Base-by-base conservation (phyloP, 768 basidiomycete genomes). In the Gloeophyllum trabeum region DNA sequence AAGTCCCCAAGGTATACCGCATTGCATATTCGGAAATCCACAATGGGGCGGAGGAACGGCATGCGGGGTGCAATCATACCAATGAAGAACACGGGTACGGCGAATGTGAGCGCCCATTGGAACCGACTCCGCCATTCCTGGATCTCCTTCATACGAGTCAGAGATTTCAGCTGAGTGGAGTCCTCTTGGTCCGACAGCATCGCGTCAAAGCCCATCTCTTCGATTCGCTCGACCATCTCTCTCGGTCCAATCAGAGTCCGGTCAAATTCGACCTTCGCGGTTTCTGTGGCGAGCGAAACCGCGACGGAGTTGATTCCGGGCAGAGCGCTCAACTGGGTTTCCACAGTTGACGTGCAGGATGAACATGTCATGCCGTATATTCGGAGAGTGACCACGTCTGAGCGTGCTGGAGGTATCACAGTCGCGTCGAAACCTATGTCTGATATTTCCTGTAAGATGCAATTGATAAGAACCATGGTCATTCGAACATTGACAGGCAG, bases 341-440 rank as follows among this genome's bases (percentile, higher is more conserved):
- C 88, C 40, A 94, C 73, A 10, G 83, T 73, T 18, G 74, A 73
- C 2, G 80, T 83, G 52, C 90, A 93, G 6, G 86, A 75, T 16
- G 81, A 76, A 54, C 85, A 90, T 23, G 83, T 91, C 91, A 94
- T 92, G 57, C 90, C 91, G 55, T 85, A 93, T 55, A 94, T 73
- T 24, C 81, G 79, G 19, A 94, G 70, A 10, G 73, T 79, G 40
- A 91, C 70, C 1, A 67, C 66, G 53, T 93, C 87, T 4, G 75
- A 67, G 16, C 74, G 71, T 34, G 68, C 57, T 2, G 75, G 67
- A 0, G 81, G 81, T 38, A 94, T 78, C 40, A 79, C 66, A 0
- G 81, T 75, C 2, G 91, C 88, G 58, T 90, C 91, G 54, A 96
- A 96, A 6, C 91, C 91, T 43, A 92, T 81, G 61, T 93, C 90